These are phyloP conservation scores for Zostera marina DNA, from an alignment of 116 monocot species.

Conservation along the genomic window DNA sequence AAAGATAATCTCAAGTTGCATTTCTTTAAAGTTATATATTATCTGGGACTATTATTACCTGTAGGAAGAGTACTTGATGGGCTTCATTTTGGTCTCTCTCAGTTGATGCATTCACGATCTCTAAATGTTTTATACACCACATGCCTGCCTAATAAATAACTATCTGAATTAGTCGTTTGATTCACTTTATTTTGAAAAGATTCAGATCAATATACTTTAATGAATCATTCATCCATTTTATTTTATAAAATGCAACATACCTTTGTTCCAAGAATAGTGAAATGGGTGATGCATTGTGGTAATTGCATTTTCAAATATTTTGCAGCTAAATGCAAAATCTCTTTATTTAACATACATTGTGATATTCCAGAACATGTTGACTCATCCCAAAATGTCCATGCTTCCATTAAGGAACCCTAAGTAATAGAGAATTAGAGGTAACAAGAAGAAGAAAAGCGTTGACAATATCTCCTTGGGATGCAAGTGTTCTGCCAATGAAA, in stretches of 20 bases:
- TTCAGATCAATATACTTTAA: too few species aligned
- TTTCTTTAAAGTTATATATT: neutral
- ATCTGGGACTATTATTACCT: conserved; percentile 16
- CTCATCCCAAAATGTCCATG: conserved; percentile 53
- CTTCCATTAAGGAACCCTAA: conserved; percentile 28
- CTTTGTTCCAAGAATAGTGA: conserved; percentile 63
- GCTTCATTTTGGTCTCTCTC: conserved; percentile 30
- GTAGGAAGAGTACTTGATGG: conserved; percentile 23
- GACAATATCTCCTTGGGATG: neutral
- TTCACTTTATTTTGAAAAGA: neutral
- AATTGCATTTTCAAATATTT: conserved; percentile 36
- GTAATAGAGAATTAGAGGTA: neutral
- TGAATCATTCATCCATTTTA: neutral
- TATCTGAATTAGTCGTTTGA: neutral
- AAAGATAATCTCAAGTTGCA: neutral
- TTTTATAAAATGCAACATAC: conserved; percentile 11
- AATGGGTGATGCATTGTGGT: conserved; percentile 30
- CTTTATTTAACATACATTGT: conserved; percentile 50
- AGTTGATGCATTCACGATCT: conserved; percentile 11
- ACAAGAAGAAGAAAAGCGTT: neutral
- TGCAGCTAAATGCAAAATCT: conserved; percentile 44
- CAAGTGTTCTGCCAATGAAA: too few species aligned
- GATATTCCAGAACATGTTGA: conserved; percentile 19
- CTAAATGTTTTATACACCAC: conserved; percentile 64
- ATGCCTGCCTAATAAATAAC: conserved; percentile 40